Evolutionary conservation across 345 rosid genomes (phyloP), one percentile per base, ranked within the genome.

Genomic region (Eutrema yunnanense): DNA sequence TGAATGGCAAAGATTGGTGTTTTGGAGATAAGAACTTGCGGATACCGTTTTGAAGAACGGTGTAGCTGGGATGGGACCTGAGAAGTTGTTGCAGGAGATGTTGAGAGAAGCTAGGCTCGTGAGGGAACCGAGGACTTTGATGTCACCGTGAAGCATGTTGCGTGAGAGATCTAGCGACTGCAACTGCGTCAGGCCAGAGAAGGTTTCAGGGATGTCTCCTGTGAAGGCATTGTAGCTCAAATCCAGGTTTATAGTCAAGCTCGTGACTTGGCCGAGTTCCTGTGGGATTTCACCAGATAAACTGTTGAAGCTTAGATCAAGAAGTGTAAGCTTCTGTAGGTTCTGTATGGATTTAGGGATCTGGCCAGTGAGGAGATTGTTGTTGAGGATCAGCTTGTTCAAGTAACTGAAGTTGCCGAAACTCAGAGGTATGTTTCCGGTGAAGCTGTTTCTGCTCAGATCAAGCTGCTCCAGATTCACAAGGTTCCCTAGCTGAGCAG

Each of bases 381-480:
- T 89, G 82, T 89, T 95, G 78, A 88, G 89, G 79, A 89, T 95
- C 75, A 95, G 86, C 96, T 95, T 95, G 88, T 83, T 87, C 63
- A 95, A 78, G 89, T 95, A 91, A 75, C 90, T 89, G 65, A 95
- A 77, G 81, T 91, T 91, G 10, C 99, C 96, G 7, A 95, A 89
- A 83, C 97, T 89, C 57, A 58, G 38, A 0, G 97, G 96, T 65
- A 89, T 87, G 74, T 78, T 83, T 6, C 96, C 90, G 1, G 81
- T 84, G 74, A 95, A 86, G 82, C 90, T 87, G 82, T 95, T 95
- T 71, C 92, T 82, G 78, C 99, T 91, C 26, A 95, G 82, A 79
- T 94, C 97, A 80, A 95, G 96, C 83, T 87, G 97, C 92, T 95
- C 99, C 37, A 95, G 80, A 71, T 95, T 95, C 75, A 95, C 96